A percentile compares a stretch with the other conserved stretches of the same genome.
Conservation (phyloP, 2,329 filamentous ascomycete genomes). For the Fusarium virguliforme region DNA sequence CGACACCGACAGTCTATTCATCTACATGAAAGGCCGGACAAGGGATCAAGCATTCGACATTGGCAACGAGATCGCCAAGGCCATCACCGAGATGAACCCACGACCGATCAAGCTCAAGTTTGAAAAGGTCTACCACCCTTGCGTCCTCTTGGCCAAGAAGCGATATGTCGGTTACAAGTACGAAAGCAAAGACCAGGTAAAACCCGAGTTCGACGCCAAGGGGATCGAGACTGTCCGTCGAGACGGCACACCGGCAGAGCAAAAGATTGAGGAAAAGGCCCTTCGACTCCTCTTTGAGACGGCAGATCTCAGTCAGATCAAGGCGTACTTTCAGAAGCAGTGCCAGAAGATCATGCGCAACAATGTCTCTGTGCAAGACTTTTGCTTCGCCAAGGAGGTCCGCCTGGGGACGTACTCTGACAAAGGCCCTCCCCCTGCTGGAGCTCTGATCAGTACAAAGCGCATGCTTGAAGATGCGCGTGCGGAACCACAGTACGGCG, state of each 20-base stretch:
- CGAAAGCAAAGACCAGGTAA: slow-evolving; percentile 80
- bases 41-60: slow-evolving; percentile 92
- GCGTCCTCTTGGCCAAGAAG: slow-evolving; percentile 94
- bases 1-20: slow-evolving; percentile 95
- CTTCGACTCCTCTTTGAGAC: slow-evolving; percentile 92
- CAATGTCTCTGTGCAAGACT: slow-evolving; percentile 91
- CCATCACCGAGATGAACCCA: slow-evolving; percentile 91
- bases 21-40: slow-evolving; percentile 89
- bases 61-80: slow-evolving; percentile 90
- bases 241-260: slow-evolving; percentile 94
- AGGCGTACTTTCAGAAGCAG: slow-evolving; percentile 89
- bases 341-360: slow-evolving; percentile 94
- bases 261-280: slow-evolving; percentile 95
- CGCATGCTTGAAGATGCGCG: slow-evolving; percentile 90
- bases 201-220: slow-evolving; percentile 96
- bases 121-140: slow-evolving; percentile 98
- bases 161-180: slow-evolving; percentile 99
- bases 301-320: slow-evolving; percentile 89
- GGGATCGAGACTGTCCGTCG: slow-evolving; percentile 97
- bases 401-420: slow-evolving; percentile 88
- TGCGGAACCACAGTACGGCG: slow-evolving; percentile 93
- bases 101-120: slow-evolving; percentile 96
- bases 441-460: slow-evolving; percentile 88
- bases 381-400: slow-evolving; percentile 95
- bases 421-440: slow-evolving; percentile 84